These are phyloP conservation scores for Lactarius psammicola DNA, from an alignment of 768 basidiomycete genomes.

Conservation along the genomic window DNA sequence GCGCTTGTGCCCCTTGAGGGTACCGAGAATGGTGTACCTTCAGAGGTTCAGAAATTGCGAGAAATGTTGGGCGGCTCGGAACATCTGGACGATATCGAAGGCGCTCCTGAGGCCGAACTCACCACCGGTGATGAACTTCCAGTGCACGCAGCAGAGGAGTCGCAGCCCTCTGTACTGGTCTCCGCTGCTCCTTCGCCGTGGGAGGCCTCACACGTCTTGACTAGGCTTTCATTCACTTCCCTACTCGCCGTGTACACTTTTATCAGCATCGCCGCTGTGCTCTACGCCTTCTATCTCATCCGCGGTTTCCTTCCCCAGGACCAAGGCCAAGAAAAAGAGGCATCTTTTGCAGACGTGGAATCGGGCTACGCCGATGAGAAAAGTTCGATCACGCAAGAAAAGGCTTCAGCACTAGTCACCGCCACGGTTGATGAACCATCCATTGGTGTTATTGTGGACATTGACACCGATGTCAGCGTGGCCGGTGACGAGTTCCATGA, in stretches of 20 bases:
- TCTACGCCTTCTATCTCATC: slow-evolving; percentile 30
- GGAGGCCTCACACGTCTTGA: slow-evolving; percentile 9
- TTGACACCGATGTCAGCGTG: slow-evolving; percentile 15
- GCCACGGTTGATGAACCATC: slow-evolving; percentile 1
- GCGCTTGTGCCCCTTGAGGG: slow-evolving; percentile 34
- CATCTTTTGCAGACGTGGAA: slow-evolving; percentile 11
- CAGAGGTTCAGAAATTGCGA: slow-evolving; percentile 34
- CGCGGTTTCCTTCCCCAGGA: slow-evolving; percentile 30
- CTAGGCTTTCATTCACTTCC: slow-evolving; percentile 15
- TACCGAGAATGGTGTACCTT: slow-evolving; percentile 25
- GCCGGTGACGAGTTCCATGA: slow-evolving; percentile 17
- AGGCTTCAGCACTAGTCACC: background rate
- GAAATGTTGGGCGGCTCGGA: slow-evolving; percentile 30
- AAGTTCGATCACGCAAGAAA: slow-evolving; percentile 11
- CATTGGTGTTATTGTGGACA: slow-evolving; percentile 17
- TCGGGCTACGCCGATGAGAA: slow-evolving; percentile 17
- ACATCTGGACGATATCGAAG: slow-evolving; percentile 30
- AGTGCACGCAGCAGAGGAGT: slow-evolving; percentile 9
- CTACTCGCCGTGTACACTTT: slow-evolving; percentile 25
- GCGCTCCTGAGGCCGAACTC: slow-evolving; percentile 11
- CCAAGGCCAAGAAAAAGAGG: slow-evolving; percentile 29
- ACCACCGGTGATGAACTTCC: slow-evolving; percentile 11
- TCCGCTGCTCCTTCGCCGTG: background rate
- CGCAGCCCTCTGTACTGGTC: slow-evolving; percentile 1
- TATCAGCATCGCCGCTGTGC: slow-evolving; percentile 29